Evolutionary conservation across 2,329 filamentous ascomycete species (phyloP), one percentile per base, ranked within the genome.

Genomic region (Byssothecium circinans): DNA sequence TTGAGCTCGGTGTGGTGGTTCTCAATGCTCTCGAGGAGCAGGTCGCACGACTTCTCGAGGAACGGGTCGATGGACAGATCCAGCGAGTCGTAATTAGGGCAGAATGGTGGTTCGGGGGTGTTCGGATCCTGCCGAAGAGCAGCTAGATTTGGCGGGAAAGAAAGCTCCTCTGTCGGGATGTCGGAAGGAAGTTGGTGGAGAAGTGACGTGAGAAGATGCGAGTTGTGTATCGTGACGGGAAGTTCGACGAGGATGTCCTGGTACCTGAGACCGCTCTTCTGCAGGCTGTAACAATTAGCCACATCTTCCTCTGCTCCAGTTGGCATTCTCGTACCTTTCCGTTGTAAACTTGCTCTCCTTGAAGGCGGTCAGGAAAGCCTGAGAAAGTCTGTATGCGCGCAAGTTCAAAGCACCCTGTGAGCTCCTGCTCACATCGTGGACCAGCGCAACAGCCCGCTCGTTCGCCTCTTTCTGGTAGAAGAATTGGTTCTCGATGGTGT

Each of bases 271-370:
- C 91, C 94, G 56, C 89, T 90, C 77, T 96, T 96, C 79, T 95
- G 89, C 58, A 99, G 83, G 72, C 91, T 96, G 50, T 17, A 22
- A 18, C 43, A 32, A 49, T 66, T 38, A 66, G 59, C 42, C 17
- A 25, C 7, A 5, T 2, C 40, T 12, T 10, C 10, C n/a, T 8
- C 2, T 0, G 10, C 8, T 5, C 12, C 14, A 36, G 35, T 5
- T 17, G 92, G 88, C 58, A 17, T 18, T 33, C 30, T 61, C 86
- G 68, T 81, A 96, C 91, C 82, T 91, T 72, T 99, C 94, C 1
- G 91, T 92, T 30, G 89, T 96, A 79, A 99, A 99, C 77, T 97
- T 97, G 75, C 84, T 85, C 82, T 99, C 94, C 81, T 95, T 96
- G 78, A 88, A 96, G 10, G 91, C 89, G 35, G 84, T 77, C 83